These are phyloP conservation scores for Ulmus americana DNA, from an alignment of 331 rosid genomes.

Conservation along the genomic window DNA sequence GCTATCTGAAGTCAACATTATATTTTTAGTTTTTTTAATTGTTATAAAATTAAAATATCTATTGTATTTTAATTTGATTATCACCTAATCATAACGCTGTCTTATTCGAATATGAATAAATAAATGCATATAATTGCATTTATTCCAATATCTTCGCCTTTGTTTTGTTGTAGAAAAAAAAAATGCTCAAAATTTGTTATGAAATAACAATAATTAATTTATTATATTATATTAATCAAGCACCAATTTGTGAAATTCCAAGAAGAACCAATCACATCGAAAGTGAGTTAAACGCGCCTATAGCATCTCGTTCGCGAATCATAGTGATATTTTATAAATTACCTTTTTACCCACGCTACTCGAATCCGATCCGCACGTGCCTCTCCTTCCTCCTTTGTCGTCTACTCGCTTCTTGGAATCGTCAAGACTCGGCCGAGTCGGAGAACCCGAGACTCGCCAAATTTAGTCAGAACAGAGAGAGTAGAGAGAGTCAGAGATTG, in stretches of 20 bases:
- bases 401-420: background rate
- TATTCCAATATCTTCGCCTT: too few species aligned
- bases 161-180: background rate
- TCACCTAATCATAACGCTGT: too few species aligned
- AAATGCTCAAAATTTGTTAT: background rate
- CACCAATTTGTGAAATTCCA: background rate
- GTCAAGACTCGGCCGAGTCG: slow-evolving; percentile 18
- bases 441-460: background rate
- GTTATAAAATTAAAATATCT: too few species aligned
- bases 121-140: too few species aligned
- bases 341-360: background rate
- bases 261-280: background rate
- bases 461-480: background rate
- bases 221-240: background rate
- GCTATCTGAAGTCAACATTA: too few species aligned
- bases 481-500: slow-evolving; percentile 18
- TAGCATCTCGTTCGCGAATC: background rate
- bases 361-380: background rate
- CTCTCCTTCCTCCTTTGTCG: background rate
- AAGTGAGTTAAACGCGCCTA: background rate
- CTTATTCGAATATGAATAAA: too few species aligned
- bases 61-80: too few species aligned
- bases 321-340: background rate
- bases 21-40: too few species aligned
- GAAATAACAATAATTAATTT: too few species aligned